A percentile compares a stretch with the other conserved stretches of the same genome.
Evolutionary conservation across 768 basidiomycete species (phyloP).

Genomic region (Tulasnella sp.): DNA sequence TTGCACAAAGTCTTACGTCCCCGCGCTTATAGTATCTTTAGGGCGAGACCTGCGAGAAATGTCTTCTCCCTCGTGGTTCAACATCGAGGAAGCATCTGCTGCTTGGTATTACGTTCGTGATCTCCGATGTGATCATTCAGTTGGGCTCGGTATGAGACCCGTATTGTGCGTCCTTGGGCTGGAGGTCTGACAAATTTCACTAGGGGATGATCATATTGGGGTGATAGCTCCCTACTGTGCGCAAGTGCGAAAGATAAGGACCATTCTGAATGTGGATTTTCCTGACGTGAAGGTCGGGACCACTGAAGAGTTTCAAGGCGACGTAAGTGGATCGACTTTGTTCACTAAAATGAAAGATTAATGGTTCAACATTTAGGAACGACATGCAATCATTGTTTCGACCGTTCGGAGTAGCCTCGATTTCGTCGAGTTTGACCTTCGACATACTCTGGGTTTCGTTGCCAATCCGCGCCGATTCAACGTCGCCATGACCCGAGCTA

Average conservation of each 20-base stretch:
- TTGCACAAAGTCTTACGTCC: no score
- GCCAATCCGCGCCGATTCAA: conserved; percentile 36
- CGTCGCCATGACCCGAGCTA: conserved; percentile 35
- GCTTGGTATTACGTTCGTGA: conserved; percentile 33
- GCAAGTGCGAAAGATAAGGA: conserved; percentile 10
- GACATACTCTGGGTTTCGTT: conserved; percentile 35
- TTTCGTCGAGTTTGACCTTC: conserved; percentile 28
- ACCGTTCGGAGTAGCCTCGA: conserved; percentile 35
- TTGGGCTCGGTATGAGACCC: not conserved
- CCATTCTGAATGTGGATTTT: not conserved
- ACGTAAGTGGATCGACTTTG: conserved; percentile 1
- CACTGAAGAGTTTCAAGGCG: conserved; percentile 23
- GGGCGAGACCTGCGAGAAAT: conserved; percentile 26
- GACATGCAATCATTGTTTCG: conserved; percentile 36
- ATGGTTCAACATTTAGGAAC: conserved; percentile 21
- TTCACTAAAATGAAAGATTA: not conserved
- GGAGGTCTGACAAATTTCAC: not conserved
- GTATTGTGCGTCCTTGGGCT: not conserved
- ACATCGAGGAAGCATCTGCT: conserved; percentile 32
- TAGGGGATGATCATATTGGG: conserved; percentile 27
- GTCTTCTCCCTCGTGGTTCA: conserved; percentile 34
- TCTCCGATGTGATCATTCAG: not conserved
- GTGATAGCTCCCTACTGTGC: conserved; percentile 21
- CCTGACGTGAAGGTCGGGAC: conserved; percentile 24
- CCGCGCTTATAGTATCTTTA: not conserved